Evolutionary conservation across 2,329 filamentous ascomycete genomes (phyloP), one percentile per base, ranked within the genome.

Genomic region (Ophiostoma sp.): DNA sequence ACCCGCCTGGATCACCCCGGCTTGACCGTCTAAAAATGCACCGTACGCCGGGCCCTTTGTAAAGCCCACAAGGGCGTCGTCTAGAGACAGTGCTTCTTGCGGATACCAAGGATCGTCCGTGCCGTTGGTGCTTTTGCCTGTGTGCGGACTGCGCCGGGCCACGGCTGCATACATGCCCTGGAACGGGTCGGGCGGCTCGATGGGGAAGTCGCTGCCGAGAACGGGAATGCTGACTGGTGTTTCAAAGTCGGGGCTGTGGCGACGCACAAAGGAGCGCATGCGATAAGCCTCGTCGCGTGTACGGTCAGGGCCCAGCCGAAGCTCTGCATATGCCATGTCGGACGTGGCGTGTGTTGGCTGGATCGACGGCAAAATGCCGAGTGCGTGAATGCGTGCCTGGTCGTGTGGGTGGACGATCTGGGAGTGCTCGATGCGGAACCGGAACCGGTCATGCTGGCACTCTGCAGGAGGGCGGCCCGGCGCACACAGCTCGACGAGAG

Each of bases 281-380:
- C 87, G 82, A 75, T 91, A 91, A 1, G 88, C 88, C 70, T 86
- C 84, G 14, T 77, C 73, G 18, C 75, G 74, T 0, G 85, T 84
- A 36, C 89, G 83, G 38, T 81, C 76, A 9, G 74, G 73, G 0
- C 88, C 89, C 0, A 91, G 83, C 6, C 88, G 82, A 52, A 76
- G 77, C 70, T 85, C 81, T 8, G 87, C 89, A 73, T 90, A 90
- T 4, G 82, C 81, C 85, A 89, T 89, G 75, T 91, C 89, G 7
- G 86, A 88, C 3, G 88, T 91, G 36, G 89, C 88, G 73, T 91
- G 88, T 0, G 89, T 90, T 4, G 88, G 89, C 73, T 91, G 89
- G 67, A 91, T 86, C 2, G 86, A 89, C 0, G 88, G 87, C 66
- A 90, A 82, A 73, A 91, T 85, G 6, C 85, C 85, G 4, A 89